These are phyloP conservation scores for Melampsora americana DNA, from an alignment of 1,284 basidiomycete species.

Conservation along the genomic window DNA sequence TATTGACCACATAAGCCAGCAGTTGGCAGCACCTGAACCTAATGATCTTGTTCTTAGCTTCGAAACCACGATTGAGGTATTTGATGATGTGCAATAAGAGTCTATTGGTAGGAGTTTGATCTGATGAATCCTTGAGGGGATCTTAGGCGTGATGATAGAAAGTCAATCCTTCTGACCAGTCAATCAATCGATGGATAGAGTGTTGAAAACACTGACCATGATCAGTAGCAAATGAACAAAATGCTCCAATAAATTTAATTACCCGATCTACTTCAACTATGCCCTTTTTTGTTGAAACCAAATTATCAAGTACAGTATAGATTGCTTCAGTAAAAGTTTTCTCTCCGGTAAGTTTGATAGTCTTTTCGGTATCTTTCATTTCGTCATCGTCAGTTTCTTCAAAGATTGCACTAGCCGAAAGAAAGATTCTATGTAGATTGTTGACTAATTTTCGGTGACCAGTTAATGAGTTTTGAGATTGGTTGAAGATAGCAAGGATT, in stretches of 20 bases:
- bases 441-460: constrained; percentile 90
- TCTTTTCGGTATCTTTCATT: constrained; percentile 47
- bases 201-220: constrained; percentile 62
- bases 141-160: not conserved
- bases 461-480: constrained; percentile 75
- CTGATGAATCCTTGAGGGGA: constrained; percentile 22
- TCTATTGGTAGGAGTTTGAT: constrained; percentile 47
- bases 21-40: constrained; percentile 75
- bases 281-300: constrained; percentile 71
- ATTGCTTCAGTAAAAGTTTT: constrained; percentile 68
- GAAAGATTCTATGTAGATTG: constrained; percentile 76
- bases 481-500: constrained; percentile 61
- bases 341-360: constrained; percentile 68
- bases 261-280: constrained; percentile 72
- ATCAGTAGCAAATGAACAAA: constrained; percentile 72
- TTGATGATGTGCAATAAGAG: constrained; percentile 63
- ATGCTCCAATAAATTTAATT: constrained; percentile 79
- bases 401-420: constrained; percentile 63
- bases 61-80: constrained; percentile 73
- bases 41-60: constrained; percentile 83
- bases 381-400: constrained; percentile 61
- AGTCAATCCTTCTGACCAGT: not conserved
- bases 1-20: constrained; percentile 74
- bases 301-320: constrained; percentile 64
- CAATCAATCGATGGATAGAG: not conserved